Conservation (phyloP, 306 rosid genomes). For the Vachellia pachyceras region DNA sequence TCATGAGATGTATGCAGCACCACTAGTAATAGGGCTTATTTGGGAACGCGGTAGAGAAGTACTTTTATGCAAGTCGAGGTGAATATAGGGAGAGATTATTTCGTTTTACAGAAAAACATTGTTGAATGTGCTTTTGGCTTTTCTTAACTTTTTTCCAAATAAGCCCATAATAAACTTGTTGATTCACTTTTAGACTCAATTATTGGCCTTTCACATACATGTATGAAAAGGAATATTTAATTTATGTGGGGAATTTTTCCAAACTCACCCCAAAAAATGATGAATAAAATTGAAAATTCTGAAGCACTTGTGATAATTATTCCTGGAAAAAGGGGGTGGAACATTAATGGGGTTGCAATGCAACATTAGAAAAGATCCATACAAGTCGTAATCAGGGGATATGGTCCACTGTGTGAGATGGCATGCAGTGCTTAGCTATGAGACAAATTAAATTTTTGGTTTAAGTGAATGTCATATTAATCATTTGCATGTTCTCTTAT, state of each 20-base stretch:
- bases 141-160: no score
- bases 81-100: no score
- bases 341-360: no score
- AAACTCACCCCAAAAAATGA: background rate
- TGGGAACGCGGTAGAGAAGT: no score
- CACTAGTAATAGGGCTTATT: no score
- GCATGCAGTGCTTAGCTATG: background rate
- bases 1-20: background rate
- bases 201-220: background rate
- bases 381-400: background rate
- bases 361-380: background rate
- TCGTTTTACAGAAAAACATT: no score
- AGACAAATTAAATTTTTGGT: background rate
- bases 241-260: background rate
- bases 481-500: background rate
- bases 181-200: slow-evolving; percentile 5
- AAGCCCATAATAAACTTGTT: background rate
- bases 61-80: no score
- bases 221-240: background rate
- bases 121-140: no score
- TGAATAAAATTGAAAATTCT: background rate
- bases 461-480: slow-evolving; percentile 15
- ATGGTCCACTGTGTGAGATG: slow-evolving; percentile 34
- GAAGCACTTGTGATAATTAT: background rate
- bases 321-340: background rate